phyloP scores from a whole-genome alignment of 2,329 filamentous ascomycete genomes.

The Myrmaecium sp. region DNA sequence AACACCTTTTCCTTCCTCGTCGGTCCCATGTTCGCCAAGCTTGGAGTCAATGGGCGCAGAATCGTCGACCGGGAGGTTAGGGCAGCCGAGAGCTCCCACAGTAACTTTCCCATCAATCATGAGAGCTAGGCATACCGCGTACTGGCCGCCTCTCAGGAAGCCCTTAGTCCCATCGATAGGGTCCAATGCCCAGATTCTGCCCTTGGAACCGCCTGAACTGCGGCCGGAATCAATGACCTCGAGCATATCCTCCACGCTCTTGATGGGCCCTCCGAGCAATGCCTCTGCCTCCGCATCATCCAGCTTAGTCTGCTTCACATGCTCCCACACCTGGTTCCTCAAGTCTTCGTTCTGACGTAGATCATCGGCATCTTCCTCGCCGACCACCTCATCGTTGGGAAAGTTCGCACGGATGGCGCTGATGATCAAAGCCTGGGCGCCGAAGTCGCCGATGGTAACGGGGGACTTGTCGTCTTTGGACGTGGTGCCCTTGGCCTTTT shows the following conservation, averaged over 20 bases:
- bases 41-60: conserved; percentile 50
- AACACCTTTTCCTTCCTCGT: conserved; percentile 63
- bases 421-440: conserved; percentile 93
- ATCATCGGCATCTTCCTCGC: conserved; percentile 79
- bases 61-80: conserved; percentile 85
- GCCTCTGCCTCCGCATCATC: conserved; percentile 47
- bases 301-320: conserved; percentile 58
- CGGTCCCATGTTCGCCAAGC: conserved; percentile 57
- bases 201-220: conserved; percentile 53
- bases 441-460: conserved; percentile 95
- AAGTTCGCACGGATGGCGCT: conserved; percentile 78
- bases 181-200: conserved; percentile 89
- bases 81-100: conserved; percentile 86
- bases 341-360: conserved; percentile 56
- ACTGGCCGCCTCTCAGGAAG: conserved; percentile 89
- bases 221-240: conserved; percentile 41
- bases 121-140: conserved; percentile 83
- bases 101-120: conserved; percentile 89
- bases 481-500: conserved; percentile 85
- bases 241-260: conserved; percentile 46
- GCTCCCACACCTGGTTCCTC: conserved; percentile 63
- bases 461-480: conserved; percentile 92
- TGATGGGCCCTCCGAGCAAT: conserved; percentile 51
- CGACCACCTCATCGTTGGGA: conserved; percentile 78
- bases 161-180: conserved; percentile 97